These are phyloP conservation scores for Emydomyces testavorans DNA, from an alignment of 2,329 filamentous ascomycete genomes.

Conservation along the genomic window DNA sequence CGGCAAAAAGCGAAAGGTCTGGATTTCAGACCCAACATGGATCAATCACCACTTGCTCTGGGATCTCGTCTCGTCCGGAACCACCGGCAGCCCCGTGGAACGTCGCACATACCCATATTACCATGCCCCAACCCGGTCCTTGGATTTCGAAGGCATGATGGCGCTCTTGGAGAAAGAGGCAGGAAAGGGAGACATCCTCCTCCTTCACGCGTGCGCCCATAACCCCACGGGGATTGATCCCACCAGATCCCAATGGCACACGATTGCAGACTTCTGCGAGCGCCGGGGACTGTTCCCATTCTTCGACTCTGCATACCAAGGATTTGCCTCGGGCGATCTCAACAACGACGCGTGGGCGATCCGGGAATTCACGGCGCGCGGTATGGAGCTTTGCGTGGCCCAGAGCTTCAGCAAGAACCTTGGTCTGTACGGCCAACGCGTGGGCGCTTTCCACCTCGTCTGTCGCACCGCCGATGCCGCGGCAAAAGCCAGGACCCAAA, in stretches of 20 bases:
- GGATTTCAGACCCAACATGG: constrained; percentile 93
- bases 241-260: constrained; percentile 81
- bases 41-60: constrained; percentile 97
- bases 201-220: constrained; percentile 91
- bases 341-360: constrained; percentile 77
- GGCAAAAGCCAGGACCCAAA: constrained; percentile 60
- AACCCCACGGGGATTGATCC: constrained; percentile 96
- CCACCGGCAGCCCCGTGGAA: constrained; percentile 63
- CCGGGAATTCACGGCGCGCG: constrained; percentile 80
- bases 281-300: constrained; percentile 85
- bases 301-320: constrained; percentile 96
- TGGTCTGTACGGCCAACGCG: constrained; percentile 89
- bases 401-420: constrained; percentile 53
- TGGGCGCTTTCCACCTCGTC: constrained; percentile 71
- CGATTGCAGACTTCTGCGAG: constrained; percentile 66
- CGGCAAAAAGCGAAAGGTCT: constrained; percentile 54
- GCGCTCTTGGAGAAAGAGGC: constrained; percentile 78
- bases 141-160: constrained; percentile 49
- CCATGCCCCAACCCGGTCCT: constrained; percentile 45
- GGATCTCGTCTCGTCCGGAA: constrained; percentile 40
- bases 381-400: constrained; percentile 55
- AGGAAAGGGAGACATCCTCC: constrained; percentile 67
- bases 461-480: constrained; percentile 34
- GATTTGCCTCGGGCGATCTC: constrained; percentile 84
- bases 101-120: constrained; percentile 87